Percentiles rank a stretch among this genome's conserved stretches.
Evolutionary conservation across 1,284 basidiomycete species (phyloP).

Genomic region (Tylopilus orsonianus): DNA sequence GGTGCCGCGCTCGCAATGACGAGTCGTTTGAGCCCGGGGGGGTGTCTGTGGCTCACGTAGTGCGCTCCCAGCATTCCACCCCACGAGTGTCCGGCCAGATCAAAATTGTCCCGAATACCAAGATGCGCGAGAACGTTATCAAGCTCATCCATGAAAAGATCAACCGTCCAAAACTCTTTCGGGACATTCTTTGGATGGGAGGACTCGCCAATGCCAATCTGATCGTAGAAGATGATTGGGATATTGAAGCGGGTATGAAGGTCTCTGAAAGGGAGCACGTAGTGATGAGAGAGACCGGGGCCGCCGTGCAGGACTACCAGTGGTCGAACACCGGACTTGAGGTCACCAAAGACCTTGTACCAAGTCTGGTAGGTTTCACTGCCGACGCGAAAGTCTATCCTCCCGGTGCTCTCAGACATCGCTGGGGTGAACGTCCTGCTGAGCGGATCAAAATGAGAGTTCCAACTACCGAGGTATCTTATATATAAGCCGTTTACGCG

Average conservation of each 20-base stretch:
- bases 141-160: constrained; percentile 51
- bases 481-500: background rate
- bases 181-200: constrained; percentile 40
- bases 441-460: background rate
- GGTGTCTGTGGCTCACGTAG: constrained; percentile 34
- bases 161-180: constrained; percentile 44
- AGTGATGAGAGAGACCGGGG: constrained; percentile 44
- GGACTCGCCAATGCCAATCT: constrained; percentile 47
- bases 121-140: constrained; percentile 43
- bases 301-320: constrained; percentile 44
- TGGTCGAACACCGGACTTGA: constrained; percentile 24
- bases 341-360: constrained; percentile 25
- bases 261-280: constrained; percentile 43
- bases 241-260: constrained; percentile 31
- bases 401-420: constrained; percentile 22
- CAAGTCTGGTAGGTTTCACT: constrained; percentile 24
- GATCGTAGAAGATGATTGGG: constrained; percentile 50
- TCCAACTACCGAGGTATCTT: too few species aligned
- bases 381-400: constrained; percentile 9
- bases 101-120: constrained; percentile 38
- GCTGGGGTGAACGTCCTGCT: background rate
- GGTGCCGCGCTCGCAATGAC: constrained; percentile 1
- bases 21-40: constrained; percentile 42
- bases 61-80: constrained; percentile 49
- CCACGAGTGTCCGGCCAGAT: constrained; percentile 50